phyloP scores from a whole-genome alignment of 2,329 filamentous ascomycete species.

The Botrytis fabae region DNA sequence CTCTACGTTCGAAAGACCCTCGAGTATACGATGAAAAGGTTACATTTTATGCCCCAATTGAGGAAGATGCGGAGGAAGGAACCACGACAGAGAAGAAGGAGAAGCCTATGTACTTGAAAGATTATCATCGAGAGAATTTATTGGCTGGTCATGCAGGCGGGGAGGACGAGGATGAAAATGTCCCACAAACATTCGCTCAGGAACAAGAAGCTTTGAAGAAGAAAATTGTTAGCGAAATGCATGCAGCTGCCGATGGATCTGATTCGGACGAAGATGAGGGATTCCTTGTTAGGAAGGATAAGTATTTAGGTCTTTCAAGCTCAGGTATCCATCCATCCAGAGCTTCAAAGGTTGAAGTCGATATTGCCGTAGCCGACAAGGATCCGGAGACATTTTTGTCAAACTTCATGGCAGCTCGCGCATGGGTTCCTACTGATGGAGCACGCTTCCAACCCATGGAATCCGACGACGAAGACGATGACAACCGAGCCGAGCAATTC shows the following conservation, averaged over 20 bases:
- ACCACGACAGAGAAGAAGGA: constrained; percentile 60
- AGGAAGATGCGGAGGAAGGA: constrained; percentile 49
- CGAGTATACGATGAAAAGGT: constrained; percentile 79
- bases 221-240: constrained; percentile 77
- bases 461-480: constrained; percentile 77
- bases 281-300: constrained; percentile 73
- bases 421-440: constrained; percentile 74
- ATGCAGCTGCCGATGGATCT: constrained; percentile 54
- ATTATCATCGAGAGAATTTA: constrained; percentile 93
- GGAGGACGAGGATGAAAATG: constrained; percentile 59
- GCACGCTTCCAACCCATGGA: constrained; percentile 79
- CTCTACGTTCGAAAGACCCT: constrained; percentile 88
- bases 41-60: constrained; percentile 73
- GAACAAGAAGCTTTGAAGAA: constrained; percentile 84
- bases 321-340: constrained; percentile 59
- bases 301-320: constrained; percentile 40
- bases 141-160: constrained; percentile 67
- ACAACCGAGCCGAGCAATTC: constrained; percentile 77
- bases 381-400: constrained; percentile 92
- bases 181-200: constrained; percentile 71
- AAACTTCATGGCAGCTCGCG: constrained; percentile 89
- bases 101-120: constrained; percentile 80
- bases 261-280: constrained; percentile 55
- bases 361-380: constrained; percentile 76
- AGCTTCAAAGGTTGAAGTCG: constrained; percentile 52